Evolutionary conservation across 192 early-diverging fungal genomes (phyloP).

Genomic region (Chytriomyces hyalinus): DNA sequence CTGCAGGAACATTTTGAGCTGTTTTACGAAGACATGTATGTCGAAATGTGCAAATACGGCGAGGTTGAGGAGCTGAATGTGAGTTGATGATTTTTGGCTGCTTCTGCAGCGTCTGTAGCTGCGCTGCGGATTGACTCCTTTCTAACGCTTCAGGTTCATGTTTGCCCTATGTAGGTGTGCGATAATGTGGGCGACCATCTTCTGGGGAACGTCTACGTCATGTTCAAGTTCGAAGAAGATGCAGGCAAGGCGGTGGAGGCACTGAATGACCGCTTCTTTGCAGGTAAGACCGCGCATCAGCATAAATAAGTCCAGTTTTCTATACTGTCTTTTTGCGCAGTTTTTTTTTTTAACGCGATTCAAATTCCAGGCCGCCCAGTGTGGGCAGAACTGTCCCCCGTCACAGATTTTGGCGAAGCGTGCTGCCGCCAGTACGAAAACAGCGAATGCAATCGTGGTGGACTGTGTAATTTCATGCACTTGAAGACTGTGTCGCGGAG

Average conservation of each 20-base stretch:
- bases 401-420: constrained; percentile 97
- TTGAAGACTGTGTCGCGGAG: constrained; percentile 79
- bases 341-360: not conserved
- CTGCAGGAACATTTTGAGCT: constrained; percentile 90
- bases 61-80: constrained; percentile 93
- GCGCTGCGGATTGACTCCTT: not conserved
- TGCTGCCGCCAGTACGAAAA: constrained; percentile 97
- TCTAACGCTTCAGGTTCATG: not conserved
- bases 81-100: not conserved
- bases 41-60: constrained; percentile 94
- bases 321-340: no score
- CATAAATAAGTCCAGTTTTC: no score
- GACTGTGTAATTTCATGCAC: constrained; percentile 99
- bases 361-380: constrained; percentile 73
- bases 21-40: constrained; percentile 96
- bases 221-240: constrained; percentile 89
- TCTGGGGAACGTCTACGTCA: constrained; percentile 92
- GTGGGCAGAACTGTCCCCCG: constrained; percentile 95
- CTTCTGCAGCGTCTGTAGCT: not conserved
- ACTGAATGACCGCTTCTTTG: constrained; percentile 95
- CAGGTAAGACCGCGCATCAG: constrained; percentile 49
- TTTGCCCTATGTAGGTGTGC: constrained; percentile 59
- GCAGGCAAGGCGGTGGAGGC: constrained; percentile 89
- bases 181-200: constrained; percentile 99
- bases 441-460: constrained; percentile 91